A percentile compares a stretch with the other conserved stretches of the same genome.
Conservation (phyloP, 2,329 filamentous ascomycete genomes). For the Apiospora hydei region DNA sequence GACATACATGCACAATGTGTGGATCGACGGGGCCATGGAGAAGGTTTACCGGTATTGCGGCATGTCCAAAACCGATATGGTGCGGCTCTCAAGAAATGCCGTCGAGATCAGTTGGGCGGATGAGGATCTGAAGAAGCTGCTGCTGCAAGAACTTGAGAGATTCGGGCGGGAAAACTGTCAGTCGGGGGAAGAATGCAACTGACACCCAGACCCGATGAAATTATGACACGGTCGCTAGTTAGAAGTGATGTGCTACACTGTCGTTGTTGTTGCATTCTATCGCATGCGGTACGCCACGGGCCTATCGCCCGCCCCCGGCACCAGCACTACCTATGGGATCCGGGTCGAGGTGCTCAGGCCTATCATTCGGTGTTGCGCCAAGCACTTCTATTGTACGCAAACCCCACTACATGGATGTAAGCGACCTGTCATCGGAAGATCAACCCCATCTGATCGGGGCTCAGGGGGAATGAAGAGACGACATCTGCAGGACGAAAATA, state of each 20-base stretch:
- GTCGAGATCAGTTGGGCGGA: conserved; percentile 57
- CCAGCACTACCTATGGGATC: not conserved
- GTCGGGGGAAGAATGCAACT: not conserved
- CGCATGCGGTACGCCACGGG: no score
- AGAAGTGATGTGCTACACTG: not conserved
- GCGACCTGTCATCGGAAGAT: not conserved
- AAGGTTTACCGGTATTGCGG: conserved; percentile 50
- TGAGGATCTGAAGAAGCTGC: conserved; percentile 43
- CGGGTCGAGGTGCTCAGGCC: no score
- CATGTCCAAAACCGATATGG: conserved; percentile 51
- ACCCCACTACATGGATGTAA: not conserved
- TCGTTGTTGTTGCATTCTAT: no score
- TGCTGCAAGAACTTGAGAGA: conserved; percentile 37
- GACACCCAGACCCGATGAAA: not conserved
- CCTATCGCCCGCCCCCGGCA: not conserved
- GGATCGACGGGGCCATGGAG: conserved; percentile 56
- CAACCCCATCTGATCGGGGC: not conserved
- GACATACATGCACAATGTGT: conserved; percentile 66
- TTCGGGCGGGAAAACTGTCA: conserved; percentile 11
- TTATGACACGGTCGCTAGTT: not conserved
- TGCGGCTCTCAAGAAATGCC: conserved; percentile 48
- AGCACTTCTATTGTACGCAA: not conserved
- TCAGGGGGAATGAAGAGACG: not conserved
- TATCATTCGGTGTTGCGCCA: not conserved
- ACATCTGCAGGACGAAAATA: not conserved